Evolutionary conservation across 768 basidiomycete genomes (phyloP).

Genomic region (Gyrodon lividus): DNA sequence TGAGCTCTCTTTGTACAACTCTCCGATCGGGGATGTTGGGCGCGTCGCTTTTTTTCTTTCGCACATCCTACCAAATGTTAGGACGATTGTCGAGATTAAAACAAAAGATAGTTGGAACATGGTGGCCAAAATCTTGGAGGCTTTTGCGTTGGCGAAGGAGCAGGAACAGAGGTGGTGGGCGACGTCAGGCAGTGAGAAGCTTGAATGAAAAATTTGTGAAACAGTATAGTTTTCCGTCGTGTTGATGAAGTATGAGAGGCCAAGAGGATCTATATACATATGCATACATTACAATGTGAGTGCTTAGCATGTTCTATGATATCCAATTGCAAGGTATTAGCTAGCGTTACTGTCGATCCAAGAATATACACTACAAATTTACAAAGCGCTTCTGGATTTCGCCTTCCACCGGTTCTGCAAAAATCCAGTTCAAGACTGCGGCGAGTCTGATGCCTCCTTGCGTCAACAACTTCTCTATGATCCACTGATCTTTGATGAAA

Average conservation of each 20-base stretch:
- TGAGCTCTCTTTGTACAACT: not conserved
- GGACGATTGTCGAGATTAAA: not conserved
- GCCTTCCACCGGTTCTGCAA: constrained; percentile 28
- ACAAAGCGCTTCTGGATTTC: not conserved
- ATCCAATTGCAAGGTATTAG: not conserved
- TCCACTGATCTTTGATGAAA: constrained; percentile 58
- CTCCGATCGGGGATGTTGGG: not conserved
- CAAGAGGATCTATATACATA: not conserved
- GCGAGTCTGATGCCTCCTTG: constrained; percentile 85
- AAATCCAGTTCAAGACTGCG: constrained; percentile 75
- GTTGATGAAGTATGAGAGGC: too few species aligned
- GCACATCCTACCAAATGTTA: not conserved
- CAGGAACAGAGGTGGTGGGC: not conserved
- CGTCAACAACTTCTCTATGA: constrained; percentile 80
- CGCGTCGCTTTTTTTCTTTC: not conserved
- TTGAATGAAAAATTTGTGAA: too few species aligned
- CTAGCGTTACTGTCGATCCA: not conserved
- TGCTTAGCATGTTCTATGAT: not conserved
- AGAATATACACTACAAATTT: constrained; percentile 4
- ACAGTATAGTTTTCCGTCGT: too few species aligned
- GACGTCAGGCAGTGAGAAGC: too few species aligned
- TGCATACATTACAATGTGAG: not conserved
- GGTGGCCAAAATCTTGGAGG: not conserved
- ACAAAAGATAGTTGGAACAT: not conserved
- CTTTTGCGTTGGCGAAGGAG: not conserved